A percentile compares a stretch with the other conserved stretches of the same genome.
These are phyloP conservation scores for Albifimbria verrucaria DNA, from an alignment of 2,329 filamentous ascomycete genomes.

Conservation along the genomic window DNA sequence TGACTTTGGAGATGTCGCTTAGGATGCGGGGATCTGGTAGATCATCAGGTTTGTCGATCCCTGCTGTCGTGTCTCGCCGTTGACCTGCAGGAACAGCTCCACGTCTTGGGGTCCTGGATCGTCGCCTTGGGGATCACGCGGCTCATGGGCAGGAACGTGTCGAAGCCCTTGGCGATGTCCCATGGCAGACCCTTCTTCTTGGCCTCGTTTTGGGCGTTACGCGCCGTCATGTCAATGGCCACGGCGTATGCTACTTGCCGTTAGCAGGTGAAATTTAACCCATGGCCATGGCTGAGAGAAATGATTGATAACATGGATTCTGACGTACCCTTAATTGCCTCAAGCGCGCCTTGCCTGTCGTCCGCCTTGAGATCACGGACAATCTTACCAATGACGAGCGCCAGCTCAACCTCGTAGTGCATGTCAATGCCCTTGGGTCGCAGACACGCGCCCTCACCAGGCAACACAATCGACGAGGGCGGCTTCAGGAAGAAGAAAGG, in stretches of 20 bases:
- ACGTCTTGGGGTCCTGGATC: slow-evolving; percentile 86
- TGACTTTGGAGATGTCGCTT: slow-evolving; percentile 89
- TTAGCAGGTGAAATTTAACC: slow-evolving; percentile 3
- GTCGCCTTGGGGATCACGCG: slow-evolving; percentile 73
- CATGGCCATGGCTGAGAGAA: neutral
- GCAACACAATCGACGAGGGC: slow-evolving; percentile 77
- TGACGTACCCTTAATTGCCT: slow-evolving; percentile 71
- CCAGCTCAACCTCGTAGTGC: slow-evolving; percentile 95
- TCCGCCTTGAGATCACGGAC: slow-evolving; percentile 71
- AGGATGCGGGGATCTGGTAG: slow-evolving; percentile 85
- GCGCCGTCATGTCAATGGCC: slow-evolving; percentile 94
- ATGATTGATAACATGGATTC: neutral
- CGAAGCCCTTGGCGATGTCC: slow-evolving; percentile 96
- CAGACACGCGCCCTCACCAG: slow-evolving; percentile 74
- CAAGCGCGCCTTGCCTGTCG: slow-evolving; percentile 73
- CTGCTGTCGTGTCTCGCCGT: slow-evolving; percentile 71
- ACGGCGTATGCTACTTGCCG: slow-evolving; percentile 69
- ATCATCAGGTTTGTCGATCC: slow-evolving; percentile 95
- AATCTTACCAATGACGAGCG: slow-evolving; percentile 79
- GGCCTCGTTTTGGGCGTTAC: slow-evolving; percentile 92
- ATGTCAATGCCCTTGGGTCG: slow-evolving; percentile 79
- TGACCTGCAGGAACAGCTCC: slow-evolving; percentile 82
- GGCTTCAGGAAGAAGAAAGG: slow-evolving; percentile 99
- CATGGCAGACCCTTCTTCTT: slow-evolving; percentile 94
- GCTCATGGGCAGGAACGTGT: slow-evolving; percentile 91